Conservation (phyloP, 768 basidiomycete species). For the Rhizopogon roseolus region DNA sequence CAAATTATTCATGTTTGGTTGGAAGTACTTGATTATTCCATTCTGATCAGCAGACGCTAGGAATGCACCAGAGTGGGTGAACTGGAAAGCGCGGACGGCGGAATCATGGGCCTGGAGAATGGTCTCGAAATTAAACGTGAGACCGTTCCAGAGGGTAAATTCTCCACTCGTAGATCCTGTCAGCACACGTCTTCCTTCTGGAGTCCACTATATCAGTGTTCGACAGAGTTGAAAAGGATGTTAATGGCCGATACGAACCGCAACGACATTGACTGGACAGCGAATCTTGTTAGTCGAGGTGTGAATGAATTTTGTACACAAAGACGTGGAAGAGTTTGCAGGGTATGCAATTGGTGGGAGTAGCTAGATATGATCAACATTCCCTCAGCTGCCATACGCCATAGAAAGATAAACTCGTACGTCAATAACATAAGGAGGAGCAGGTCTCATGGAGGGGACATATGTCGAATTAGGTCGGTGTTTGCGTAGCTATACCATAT, state of each 20-base stretch:
- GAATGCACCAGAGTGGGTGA: constrained; percentile 91
- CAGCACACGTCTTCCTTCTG: constrained; percentile 87
- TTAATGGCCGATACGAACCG: constrained; percentile 46
- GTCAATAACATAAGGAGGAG: constrained; percentile 85
- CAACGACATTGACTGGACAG: constrained; percentile 94
- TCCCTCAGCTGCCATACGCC: constrained; percentile 19
- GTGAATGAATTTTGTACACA: constrained; percentile 97
- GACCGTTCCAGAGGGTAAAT: constrained; percentile 98
- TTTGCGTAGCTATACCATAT: constrained; percentile 54
- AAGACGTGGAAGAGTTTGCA: constrained; percentile 84
- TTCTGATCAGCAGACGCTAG: constrained; percentile 90
- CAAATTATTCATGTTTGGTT: constrained; percentile 98
- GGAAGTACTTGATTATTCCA: constrained; percentile 97
- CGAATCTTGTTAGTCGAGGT: constrained; percentile 98
- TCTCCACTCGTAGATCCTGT: constrained; percentile 97
- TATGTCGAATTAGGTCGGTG: constrained; percentile 76
- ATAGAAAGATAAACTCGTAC: constrained; percentile 41
- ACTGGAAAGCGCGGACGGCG: constrained; percentile 84
- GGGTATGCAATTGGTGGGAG: constrained; percentile 91
- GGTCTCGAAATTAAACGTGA: constrained; percentile 99
- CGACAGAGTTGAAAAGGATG: background rate
- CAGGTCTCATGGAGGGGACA: constrained; percentile 74
- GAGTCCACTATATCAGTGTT: constrained; percentile 74
- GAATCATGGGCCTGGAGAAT: constrained; percentile 99
- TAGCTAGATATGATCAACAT: constrained; percentile 49